These are phyloP conservation scores for Poa annua DNA, from an alignment of 176 grass and related monocot species.

Conservation along the genomic window DNA sequence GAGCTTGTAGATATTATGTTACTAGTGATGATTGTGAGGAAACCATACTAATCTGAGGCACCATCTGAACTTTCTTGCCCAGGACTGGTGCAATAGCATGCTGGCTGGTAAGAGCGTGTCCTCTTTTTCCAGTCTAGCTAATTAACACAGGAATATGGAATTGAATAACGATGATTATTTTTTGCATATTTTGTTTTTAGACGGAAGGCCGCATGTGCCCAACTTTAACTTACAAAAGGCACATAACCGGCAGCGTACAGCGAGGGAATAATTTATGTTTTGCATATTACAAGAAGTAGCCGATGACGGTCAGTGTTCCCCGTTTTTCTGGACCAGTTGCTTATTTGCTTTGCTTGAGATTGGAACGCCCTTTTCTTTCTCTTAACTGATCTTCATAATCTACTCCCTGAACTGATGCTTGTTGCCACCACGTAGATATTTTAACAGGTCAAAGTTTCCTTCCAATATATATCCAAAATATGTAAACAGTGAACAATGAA, in stretches of 20 bases:
- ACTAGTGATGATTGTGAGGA: neutral
- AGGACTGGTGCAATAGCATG: neutral
- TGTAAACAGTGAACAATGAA: neutral
- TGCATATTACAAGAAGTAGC: neutral
- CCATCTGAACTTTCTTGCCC: neutral
- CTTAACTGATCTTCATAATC: neutral
- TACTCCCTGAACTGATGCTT: neutral
- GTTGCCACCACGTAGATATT: neutral
- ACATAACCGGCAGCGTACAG: no score
- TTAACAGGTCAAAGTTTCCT: neutral
- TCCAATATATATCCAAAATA: neutral
- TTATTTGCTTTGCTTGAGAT: neutral
- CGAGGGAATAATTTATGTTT: no score
- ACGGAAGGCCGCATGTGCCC: no score
- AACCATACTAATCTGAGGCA: neutral
- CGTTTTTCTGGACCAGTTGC: neutral
- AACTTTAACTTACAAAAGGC: no score
- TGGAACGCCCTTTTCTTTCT: neutral
- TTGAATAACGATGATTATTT: neutral
- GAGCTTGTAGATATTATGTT: neutral
- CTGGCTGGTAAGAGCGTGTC: neutral
- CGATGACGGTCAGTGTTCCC: no score
- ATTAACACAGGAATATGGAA: neutral
- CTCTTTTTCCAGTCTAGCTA: neutral
- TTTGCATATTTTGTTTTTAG: neutral